Base-by-base conservation (phyloP, 1,139 yeast genomes). In the Saccharomycopsis hybrid region DNA sequence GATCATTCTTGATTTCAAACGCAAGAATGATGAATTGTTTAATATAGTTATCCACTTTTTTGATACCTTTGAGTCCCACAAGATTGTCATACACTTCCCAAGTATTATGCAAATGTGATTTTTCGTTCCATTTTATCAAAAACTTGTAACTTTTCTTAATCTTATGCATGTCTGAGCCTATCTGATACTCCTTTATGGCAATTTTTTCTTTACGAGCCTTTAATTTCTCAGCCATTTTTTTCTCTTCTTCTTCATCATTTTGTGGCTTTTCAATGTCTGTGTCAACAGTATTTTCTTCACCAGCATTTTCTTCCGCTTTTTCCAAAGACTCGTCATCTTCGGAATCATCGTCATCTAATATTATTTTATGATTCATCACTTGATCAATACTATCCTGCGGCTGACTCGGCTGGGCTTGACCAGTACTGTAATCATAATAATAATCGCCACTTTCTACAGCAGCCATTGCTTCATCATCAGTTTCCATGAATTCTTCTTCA, bases 71-170 rank as follows among this genome's bases (percentile, higher is more conserved):
- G 57, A 68, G 68, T n/a, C 70, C 68, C 28, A 67, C 69, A 48
- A 90, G 68, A 4, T 72, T 71, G 7, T 71, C 68, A 66, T 85
- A 90, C 1, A 78, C 65, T 64, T 90, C 96, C 97, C 97, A 94
- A 1, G 96, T 84, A 63, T 92, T 92, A 68, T 92, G 99, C 56
- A 92, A 73, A 68, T 94, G 98, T 13, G 97, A 87, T 54, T 81
- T 74, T 49, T 79, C 87, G 29, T 78, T 75, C 98, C 99, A 94
- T 67, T 94, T 94, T 58, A 94, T 77, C 57, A 80, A 68, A 62
- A 80, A 85, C 50, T 80, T 71, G 60, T 72, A 82, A 54, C 80
- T 82, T 46, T 68, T 67, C 57, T 82, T 82, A 28, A 85, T 80
- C 54, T 78, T 82, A 29, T 69, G 57, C 36, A 69, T 55, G 43